These are phyloP conservation scores for Globisporangium acanthophoron DNA, from an alignment of 352 stramenopile genomes.

Conservation along the genomic window DNA sequence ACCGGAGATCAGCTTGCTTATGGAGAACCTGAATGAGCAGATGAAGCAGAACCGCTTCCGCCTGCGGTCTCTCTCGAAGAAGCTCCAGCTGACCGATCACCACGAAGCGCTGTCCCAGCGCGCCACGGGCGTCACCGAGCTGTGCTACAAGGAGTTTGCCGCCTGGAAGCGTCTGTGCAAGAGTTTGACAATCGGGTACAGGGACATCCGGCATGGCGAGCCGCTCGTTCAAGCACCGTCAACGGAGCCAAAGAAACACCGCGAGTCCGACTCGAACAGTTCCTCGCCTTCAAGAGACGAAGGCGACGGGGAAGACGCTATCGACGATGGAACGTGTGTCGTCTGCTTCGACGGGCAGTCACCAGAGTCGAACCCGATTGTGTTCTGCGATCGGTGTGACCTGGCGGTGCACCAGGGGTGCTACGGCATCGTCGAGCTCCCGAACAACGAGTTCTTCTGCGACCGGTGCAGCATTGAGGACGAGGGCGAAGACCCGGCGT, in stretches of 20 bases:
- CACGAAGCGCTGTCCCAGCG: conserved; percentile 13
- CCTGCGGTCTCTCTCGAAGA: conserved; percentile 46
- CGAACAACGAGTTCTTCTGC: conserved; percentile 86
- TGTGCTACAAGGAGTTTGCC: conserved; percentile 72
- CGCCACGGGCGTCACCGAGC: conserved; percentile 25
- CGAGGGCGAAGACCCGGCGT: conserved; percentile 41
- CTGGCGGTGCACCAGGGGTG: conserved; percentile 87
- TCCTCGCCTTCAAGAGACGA: conserved; percentile 24
- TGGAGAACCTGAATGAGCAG: conserved; percentile 72
- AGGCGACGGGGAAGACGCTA: conserved; percentile 26
- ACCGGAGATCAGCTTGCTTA: conserved; percentile 64
- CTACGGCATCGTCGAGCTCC: conserved; percentile 83
- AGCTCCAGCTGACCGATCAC: conserved; percentile 23
- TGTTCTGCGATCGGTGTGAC: conserved; percentile 88
- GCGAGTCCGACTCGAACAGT: conserved; percentile 13
- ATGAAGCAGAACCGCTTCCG: conserved; percentile 67
- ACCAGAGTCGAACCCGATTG: conserved; percentile 84
- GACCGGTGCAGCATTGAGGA: conserved; percentile 67
- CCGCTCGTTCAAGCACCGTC: conserved; percentile 2
- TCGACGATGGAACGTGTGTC: conserved; percentile 85
- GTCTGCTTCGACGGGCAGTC: conserved; percentile 88
- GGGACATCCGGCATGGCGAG: conserved; percentile 13
- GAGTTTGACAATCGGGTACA: conserved; percentile 62
- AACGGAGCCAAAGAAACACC: conserved; percentile 9
- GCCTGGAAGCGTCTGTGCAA: conserved; percentile 74